phyloP scores from a whole-genome alignment of 305 asterid species.

The Solanum chacoense region DNA sequence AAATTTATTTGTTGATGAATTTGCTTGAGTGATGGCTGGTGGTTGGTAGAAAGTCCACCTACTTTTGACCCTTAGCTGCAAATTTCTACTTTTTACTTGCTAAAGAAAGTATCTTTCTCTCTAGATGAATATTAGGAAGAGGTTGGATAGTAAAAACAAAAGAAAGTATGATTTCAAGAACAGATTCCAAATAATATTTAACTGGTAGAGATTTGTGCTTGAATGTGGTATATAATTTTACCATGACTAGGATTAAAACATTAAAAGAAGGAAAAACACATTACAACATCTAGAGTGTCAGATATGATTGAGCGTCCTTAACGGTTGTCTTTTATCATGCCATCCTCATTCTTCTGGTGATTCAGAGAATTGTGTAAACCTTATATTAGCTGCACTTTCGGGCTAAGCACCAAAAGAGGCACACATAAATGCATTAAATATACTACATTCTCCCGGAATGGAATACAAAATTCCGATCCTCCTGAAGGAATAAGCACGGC shows the following conservation, averaged over 20 bases:
- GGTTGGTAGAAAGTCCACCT: not conserved
- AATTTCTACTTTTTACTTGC: not conserved
- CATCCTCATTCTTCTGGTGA: not conserved
- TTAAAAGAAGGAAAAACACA: not conserved
- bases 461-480: not conserved
- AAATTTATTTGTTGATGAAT: not conserved
- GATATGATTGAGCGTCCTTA: not conserved
- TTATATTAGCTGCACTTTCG: not conserved
- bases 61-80: not conserved
- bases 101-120: not conserved
- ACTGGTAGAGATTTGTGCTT: not conserved
- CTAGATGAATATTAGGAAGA: not conserved
- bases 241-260: not conserved
- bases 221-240: not conserved
- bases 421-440: not conserved
- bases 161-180: not conserved
- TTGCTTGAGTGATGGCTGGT: not conserved
- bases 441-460: not conserved
- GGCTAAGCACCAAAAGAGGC: not conserved
- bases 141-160: not conserved
- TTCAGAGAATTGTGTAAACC: not conserved
- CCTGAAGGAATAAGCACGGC: not conserved
- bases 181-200: not conserved
- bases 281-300: not conserved
- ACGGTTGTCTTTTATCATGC: not conserved